phyloP scores from a whole-genome alignment of 208 protist species.

The Polymyxa betae region DNA sequence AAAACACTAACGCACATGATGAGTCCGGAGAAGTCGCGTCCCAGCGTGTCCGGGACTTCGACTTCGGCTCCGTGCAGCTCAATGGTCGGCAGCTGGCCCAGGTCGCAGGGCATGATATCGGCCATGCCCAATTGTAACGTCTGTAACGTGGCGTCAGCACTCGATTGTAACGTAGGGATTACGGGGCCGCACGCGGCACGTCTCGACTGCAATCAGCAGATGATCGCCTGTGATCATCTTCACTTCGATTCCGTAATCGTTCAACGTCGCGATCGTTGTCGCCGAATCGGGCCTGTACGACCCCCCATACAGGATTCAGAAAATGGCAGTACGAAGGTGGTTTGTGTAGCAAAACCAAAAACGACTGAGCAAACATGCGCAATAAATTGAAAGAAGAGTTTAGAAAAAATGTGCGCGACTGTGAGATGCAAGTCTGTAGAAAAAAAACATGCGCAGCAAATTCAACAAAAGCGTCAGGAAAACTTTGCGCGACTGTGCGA shows the following conservation, averaged over 20 bases:
- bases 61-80: not conserved
- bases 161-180: too few relatives aligned
- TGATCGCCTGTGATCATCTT: conserved; percentile 70
- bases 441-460: too few relatives aligned
- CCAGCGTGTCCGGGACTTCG: conserved; percentile 18
- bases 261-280: conserved; percentile 41
- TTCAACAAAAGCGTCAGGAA: too few relatives aligned
- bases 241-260: conserved; percentile 47
- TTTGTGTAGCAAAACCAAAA: too few relatives aligned
- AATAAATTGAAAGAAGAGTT: too few relatives aligned
- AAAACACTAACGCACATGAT: not conserved
- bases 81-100: conserved; percentile 29
- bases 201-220: conserved; percentile 60
- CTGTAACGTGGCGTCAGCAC: too few relatives aligned
- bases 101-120: not conserved
- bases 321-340: too few relatives aligned
- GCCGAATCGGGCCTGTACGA: conserved; percentile 13
- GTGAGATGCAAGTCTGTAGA: too few relatives aligned
- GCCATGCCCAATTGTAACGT: conserved; percentile 47
- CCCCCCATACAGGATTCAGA: not conserved
- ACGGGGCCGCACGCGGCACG: too few relatives aligned
- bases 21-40: not conserved
- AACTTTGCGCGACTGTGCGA: too few relatives aligned
- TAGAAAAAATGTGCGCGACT: too few relatives aligned
- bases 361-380: too few relatives aligned